Evolutionary conservation across 352 stramenopile genomes (phyloP).

Genomic region (Globisporangium middletonii): DNA sequence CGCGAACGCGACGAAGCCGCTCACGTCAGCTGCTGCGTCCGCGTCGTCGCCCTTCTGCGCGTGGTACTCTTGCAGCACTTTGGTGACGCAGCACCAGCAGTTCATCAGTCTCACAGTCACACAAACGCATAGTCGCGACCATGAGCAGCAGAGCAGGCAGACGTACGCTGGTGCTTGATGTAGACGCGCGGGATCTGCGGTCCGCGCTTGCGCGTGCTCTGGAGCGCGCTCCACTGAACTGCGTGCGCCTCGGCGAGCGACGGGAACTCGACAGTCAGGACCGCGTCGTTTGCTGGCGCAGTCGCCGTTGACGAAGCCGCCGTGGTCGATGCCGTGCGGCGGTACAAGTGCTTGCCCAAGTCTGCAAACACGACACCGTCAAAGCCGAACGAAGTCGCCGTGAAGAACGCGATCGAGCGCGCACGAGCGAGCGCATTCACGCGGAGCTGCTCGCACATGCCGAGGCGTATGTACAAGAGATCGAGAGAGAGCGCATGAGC

Average conservation of each 20-base stretch:
- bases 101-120: neutral
- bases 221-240: conserved; percentile 53
- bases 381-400: conserved; percentile 70
- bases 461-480: neutral
- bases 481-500: neutral
- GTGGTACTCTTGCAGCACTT: conserved; percentile 65
- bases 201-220: conserved; percentile 63
- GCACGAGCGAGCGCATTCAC: conserved; percentile 56
- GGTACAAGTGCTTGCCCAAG: conserved; percentile 61
- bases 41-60: conserved; percentile 13
- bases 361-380: conserved; percentile 77
- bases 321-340: conserved; percentile 24
- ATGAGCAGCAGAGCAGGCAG: too few species aligned
- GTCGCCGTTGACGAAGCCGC: conserved; percentile 12
- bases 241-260: conserved; percentile 41
- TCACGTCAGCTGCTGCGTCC: conserved; percentile 13
- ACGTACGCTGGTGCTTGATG: conserved; percentile 71
- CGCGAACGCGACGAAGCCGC: conserved; percentile 59
- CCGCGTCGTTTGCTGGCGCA: conserved; percentile 24
- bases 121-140: neutral
- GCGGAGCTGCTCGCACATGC: conserved; percentile 22
- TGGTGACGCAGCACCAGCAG: neutral
- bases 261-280: conserved; percentile 42
- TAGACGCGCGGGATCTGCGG: conserved; percentile 73
- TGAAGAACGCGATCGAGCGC: conserved; percentile 62